Percentiles rank a stretch among this genome's conserved stretches.
Evolutionary conservation across 2,329 filamentous ascomycete species (phyloP).

Genomic region (Xylogone sp.): DNA sequence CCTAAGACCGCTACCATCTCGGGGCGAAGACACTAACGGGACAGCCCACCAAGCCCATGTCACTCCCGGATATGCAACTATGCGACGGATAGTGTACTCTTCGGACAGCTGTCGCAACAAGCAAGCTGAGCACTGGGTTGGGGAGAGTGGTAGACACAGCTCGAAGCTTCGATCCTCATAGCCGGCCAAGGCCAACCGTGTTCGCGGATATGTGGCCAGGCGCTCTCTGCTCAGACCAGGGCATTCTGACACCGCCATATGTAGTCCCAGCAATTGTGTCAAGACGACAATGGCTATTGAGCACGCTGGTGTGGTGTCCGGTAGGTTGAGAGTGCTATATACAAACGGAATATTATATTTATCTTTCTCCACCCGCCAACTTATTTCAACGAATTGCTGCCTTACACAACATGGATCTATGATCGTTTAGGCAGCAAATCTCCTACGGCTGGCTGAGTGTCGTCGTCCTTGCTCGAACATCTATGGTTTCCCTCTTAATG

Average conservation of each 20-base stretch:
- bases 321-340: constrained; percentile 7
- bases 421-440: constrained; percentile 22
- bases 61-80: neutral
- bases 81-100: neutral
- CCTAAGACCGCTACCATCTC: neutral
- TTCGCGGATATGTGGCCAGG: constrained; percentile 7
- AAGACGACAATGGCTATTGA: constrained; percentile 14
- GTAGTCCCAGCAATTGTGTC: constrained; percentile 9
- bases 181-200: neutral
- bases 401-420: constrained; percentile 13
- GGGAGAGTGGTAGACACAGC: neutral
- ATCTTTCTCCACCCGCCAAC: neutral
- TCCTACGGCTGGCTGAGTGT: neutral
- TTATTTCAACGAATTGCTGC: constrained; percentile 3
- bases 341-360: constrained; percentile 19
- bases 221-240: constrained; percentile 19
- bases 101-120: neutral
- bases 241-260: constrained; percentile 26
- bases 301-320: constrained; percentile 2
- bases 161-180: neutral
- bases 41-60: neutral
- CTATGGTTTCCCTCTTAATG: neutral
- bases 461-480: neutral
- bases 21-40: neutral
- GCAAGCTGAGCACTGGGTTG: neutral